Conservation (phyloP, 352 stramenopile genomes). For the Pythium angustatum region DNA sequence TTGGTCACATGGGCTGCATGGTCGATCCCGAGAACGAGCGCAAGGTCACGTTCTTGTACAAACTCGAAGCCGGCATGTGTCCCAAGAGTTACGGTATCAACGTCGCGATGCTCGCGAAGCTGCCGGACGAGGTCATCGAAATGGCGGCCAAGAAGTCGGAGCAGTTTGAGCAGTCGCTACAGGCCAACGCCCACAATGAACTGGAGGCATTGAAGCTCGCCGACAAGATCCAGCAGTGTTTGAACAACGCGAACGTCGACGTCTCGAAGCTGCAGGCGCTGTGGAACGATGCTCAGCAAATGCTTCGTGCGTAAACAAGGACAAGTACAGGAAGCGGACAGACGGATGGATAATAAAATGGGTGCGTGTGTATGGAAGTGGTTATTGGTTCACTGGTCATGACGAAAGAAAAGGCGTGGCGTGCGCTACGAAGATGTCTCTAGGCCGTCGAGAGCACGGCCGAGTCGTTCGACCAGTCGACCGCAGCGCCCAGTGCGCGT, state of each 20-base stretch:
- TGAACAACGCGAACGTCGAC: slow-evolving; percentile 13
- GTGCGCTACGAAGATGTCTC: too few species aligned
- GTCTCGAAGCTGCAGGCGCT: slow-evolving; percentile 26
- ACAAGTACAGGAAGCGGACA: not conserved
- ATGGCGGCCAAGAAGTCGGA: slow-evolving; percentile 89
- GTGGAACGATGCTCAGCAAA: slow-evolving; percentile 27
- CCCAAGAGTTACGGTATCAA: slow-evolving; percentile 99
- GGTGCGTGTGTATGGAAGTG: not conserved
- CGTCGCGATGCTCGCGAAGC: slow-evolving; percentile 96
- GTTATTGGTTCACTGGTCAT: not conserved
- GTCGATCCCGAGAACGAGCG: slow-evolving; percentile 81
- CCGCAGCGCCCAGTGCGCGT: not conserved
- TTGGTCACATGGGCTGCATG: slow-evolving; percentile 85
- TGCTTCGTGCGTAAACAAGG: slow-evolving; percentile 4
- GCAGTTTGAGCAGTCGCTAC: slow-evolving; percentile 87
- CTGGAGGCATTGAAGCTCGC: slow-evolving; percentile 32
- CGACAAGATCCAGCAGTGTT: slow-evolving; percentile 28
- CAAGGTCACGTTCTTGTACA: slow-evolving; percentile 99
- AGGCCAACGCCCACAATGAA: slow-evolving; percentile 37
- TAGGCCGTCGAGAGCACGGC: slow-evolving; percentile 17
- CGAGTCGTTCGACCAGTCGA: slow-evolving; percentile 17
- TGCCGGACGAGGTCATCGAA: slow-evolving; percentile 95
- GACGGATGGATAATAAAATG: not conserved
- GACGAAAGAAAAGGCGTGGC: too few species aligned
- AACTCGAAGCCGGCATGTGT: slow-evolving; percentile 94